phyloP scores from a whole-genome alignment of 2,329 filamentous ascomycete genomes.

The Fusarium tanahbumbuense region DNA sequence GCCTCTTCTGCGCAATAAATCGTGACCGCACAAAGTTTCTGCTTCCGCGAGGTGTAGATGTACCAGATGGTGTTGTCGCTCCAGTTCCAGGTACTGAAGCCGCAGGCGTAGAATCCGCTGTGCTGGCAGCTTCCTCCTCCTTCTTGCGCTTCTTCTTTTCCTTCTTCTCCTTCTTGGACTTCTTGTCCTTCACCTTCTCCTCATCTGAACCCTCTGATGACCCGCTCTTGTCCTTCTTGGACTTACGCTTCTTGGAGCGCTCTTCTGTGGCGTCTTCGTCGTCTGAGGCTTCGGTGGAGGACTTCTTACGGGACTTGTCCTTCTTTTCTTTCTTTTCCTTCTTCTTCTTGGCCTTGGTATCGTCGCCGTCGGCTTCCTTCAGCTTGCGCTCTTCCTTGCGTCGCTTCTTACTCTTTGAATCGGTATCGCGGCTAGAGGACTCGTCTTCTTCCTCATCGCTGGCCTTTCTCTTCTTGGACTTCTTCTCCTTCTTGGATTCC shows the following conservation, averaged over 20 bases:
- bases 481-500: conserved; percentile 57
- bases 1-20: conserved; percentile 89
- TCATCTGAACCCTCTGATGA: conserved; percentile 46
- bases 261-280: conserved; percentile 45
- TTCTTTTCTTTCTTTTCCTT: conserved; percentile 58
- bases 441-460: conserved; percentile 51
- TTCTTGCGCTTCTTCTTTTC: conserved; percentile 64
- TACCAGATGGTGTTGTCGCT: conserved; percentile 56
- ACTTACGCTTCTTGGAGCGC: conserved; percentile 51
- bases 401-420: conserved; percentile 53
- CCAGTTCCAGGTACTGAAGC: conserved; percentile 52
- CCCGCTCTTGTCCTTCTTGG: conserved; percentile 47
- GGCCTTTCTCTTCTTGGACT: conserved; percentile 63
- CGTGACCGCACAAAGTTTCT: conserved; percentile 81
- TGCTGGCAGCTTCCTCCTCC: conserved; percentile 48
- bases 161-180: conserved; percentile 57
- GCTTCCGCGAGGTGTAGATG: conserved; percentile 62
- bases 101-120: conserved; percentile 41
- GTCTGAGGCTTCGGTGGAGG: conserved; percentile 33
- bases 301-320: conserved; percentile 50
- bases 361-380: conserved; percentile 45
- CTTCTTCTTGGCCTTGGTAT: conserved; percentile 45
- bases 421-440: conserved; percentile 47
- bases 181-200: conserved; percentile 49
- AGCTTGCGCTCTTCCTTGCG: conserved; percentile 53